Percentiles rank a stretch among this genome's conserved stretches.
These are phyloP conservation scores for Corrigiola litoralis DNA, from an alignment of 179 eudicot species.

Conservation along the genomic window DNA sequence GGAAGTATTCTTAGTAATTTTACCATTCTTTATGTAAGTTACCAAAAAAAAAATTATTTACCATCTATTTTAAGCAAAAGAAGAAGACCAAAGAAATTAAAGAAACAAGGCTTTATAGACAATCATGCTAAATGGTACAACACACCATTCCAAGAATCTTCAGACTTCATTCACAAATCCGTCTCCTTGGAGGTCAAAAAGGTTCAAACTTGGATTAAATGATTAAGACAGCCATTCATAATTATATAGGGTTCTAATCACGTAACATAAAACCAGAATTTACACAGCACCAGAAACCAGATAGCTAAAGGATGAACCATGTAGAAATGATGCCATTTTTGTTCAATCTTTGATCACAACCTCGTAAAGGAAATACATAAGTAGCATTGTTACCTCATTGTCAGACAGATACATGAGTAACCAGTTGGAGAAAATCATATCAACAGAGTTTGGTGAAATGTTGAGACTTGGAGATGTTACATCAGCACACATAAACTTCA, in stretches of 20 bases:
- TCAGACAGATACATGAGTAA: slow-evolving; percentile 94
- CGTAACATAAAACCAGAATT: background rate
- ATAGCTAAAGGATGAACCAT: too few species aligned
- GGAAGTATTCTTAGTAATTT: too few species aligned
- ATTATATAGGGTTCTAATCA: background rate
- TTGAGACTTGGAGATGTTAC: slow-evolving; percentile 77
- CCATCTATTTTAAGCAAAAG: background rate
- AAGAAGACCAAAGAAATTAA: background rate
- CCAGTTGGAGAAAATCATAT: slow-evolving; percentile 92
- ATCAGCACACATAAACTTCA: slow-evolving; percentile 93
- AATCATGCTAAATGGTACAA: background rate
- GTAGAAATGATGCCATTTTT: too few species aligned
- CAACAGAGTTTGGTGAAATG: slow-evolving; percentile 64
- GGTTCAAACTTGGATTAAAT: too few species aligned
- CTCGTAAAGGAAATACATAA: too few species aligned
- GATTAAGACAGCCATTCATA: background rate
- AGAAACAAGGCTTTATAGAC: background rate
- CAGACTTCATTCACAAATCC: too few species aligned
- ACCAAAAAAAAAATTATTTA: background rate
- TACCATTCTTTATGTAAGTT: too few species aligned
- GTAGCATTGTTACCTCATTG: slow-evolving; percentile 46
- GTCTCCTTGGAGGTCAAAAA: too few species aligned
- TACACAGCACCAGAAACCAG: too few species aligned
- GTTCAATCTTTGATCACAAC: too few species aligned
- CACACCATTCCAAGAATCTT: too few species aligned